Evolutionary conservation across 768 basidiomycete genomes (phyloP).

Genomic region (Suillus alpinus): DNA sequence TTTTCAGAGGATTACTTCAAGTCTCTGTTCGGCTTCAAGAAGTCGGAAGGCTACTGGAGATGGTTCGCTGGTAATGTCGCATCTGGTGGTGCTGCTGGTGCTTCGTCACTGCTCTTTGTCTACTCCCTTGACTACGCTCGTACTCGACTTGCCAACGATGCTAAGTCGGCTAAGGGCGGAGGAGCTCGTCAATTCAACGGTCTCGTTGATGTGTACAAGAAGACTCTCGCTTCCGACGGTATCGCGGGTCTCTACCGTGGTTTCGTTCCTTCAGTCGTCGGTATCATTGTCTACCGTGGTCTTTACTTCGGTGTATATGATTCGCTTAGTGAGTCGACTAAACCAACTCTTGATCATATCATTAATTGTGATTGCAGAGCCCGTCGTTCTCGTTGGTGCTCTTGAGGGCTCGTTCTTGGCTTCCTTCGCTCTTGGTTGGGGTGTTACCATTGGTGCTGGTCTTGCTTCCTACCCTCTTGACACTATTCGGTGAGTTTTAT

Average conservation of each 20-base stretch:
- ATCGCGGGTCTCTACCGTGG: constrained; percentile 99
- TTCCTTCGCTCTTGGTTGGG: constrained; percentile 97
- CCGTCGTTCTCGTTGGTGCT: constrained; percentile 93
- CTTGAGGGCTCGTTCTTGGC: constrained; percentile 96
- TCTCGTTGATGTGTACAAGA: constrained; percentile 93
- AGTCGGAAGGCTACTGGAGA: constrained; percentile 94
- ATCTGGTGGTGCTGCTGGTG: constrained; percentile 99
- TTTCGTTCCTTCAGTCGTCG: constrained; percentile 97
- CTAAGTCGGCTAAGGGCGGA: constrained; percentile 93
- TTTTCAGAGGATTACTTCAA: constrained; percentile 91
- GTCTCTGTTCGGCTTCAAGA: constrained; percentile 98
- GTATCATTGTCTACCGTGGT: constrained; percentile 99
- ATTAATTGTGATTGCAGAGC: constrained; percentile 54
- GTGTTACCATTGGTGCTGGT: constrained; percentile 99
- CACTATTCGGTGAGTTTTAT: constrained; percentile 65
- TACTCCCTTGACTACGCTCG: constrained; percentile 99
- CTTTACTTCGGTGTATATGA: constrained; percentile 99
- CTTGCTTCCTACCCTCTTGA: constrained; percentile 96
- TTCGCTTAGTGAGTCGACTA: constrained; percentile 68
- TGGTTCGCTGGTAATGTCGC: constrained; percentile 99
- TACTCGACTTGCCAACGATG: constrained; percentile 98
- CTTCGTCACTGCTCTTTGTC: constrained; percentile 96
- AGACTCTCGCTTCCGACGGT: constrained; percentile 98
- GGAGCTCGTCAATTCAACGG: constrained; percentile 98
- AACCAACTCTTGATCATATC: constrained; percentile 16